A percentile compares a stretch with the other conserved stretches of the same genome.
These are phyloP conservation scores for Penicillium atrosanguineum DNA, from an alignment of 495 filamentous ascomycete species.

Conservation along the genomic window DNA sequence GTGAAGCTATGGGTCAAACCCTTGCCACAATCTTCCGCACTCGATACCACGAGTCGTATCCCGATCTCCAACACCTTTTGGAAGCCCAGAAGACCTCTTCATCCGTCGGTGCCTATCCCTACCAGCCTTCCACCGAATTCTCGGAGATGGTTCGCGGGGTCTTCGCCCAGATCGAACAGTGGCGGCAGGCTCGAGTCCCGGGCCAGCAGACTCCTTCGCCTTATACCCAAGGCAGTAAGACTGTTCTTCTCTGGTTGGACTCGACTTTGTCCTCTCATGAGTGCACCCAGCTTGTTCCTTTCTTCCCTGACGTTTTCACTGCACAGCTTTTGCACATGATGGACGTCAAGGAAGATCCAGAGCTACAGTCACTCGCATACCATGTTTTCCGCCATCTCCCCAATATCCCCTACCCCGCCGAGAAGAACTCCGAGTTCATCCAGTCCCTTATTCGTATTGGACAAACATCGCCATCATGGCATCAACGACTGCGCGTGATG, in stretches of 20 bases:
- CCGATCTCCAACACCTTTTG: slow-evolving; percentile 69
- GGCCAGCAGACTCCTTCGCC: slow-evolving; percentile 91
- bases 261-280: slow-evolving; percentile 86
- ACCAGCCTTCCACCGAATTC: slow-evolving; percentile 74
- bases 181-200: slow-evolving; percentile 78
- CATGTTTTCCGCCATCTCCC: slow-evolving; percentile 96
- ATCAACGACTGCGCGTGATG: slow-evolving; percentile 91
- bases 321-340: slow-evolving; percentile 97
- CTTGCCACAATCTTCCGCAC: slow-evolving; percentile 85
- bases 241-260: slow-evolving; percentile 92
- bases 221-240: slow-evolving; percentile 96
- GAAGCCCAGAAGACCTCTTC: slow-evolving; percentile 73
- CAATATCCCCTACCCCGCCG: slow-evolving; percentile 88
- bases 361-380: slow-evolving; percentile 91
- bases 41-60: slow-evolving; percentile 89
- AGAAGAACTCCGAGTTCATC: slow-evolving; percentile 82
- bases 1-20: slow-evolving; percentile 89
- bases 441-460: slow-evolving; percentile 85
- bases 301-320: slow-evolving; percentile 87
- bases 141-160: slow-evolving; percentile 67
- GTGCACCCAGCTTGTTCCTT: slow-evolving; percentile 84
- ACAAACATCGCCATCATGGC: slow-evolving; percentile 83
- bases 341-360: slow-evolving; percentile 98
- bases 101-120: slow-evolving; percentile 82
- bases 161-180: slow-evolving; percentile 78